Evolutionary conservation across 1,284 basidiomycete species (phyloP).

Genomic region (Cryptococcus floricola): DNA sequence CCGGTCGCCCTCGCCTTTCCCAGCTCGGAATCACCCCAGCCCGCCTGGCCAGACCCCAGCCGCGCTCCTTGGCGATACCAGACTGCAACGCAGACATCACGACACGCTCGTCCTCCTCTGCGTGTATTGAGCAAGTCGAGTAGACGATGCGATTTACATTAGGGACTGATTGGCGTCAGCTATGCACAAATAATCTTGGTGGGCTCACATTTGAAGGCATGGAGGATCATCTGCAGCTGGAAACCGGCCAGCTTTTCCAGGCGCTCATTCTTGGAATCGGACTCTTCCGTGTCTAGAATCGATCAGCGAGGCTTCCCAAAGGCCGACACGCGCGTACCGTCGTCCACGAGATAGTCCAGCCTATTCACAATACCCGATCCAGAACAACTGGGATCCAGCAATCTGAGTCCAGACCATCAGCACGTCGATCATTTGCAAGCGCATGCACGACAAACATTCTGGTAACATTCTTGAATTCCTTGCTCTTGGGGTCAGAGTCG

Average conservation of each 20-base stretch:
- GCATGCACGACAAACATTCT: constrained; percentile 65
- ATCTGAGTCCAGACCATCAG: constrained; percentile 50
- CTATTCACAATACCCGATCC: constrained; percentile 89
- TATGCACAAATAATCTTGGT: background rate
- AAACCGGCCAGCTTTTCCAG: constrained; percentile 77
- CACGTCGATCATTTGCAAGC: background rate
- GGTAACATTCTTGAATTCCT: constrained; percentile 63
- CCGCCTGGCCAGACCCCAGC: constrained; percentile 66
- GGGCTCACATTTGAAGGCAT: constrained; percentile 84
- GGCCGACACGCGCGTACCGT: constrained; percentile 28
- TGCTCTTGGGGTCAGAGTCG: constrained; percentile 61
- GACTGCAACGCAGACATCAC: constrained; percentile 68
- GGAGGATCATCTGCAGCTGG: constrained; percentile 86
- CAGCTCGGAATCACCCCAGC: constrained; percentile 68
- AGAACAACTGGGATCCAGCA: constrained; percentile 89
- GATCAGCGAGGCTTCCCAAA: background rate
- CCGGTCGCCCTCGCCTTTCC: constrained; percentile 68
- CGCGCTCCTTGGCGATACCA: constrained; percentile 58
- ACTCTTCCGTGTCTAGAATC: constrained; percentile 44
- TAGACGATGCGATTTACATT: constrained; percentile 71
- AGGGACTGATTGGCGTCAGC: constrained; percentile 1
- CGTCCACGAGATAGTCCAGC: constrained; percentile 74
- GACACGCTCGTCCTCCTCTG: constrained; percentile 84
- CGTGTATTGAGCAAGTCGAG: constrained; percentile 91
- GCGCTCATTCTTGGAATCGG: constrained; percentile 60